These are phyloP conservation scores for Taiwanofungus camphoratus DNA, from an alignment of 1,284 basidiomycete species.

Conservation along the genomic window DNA sequence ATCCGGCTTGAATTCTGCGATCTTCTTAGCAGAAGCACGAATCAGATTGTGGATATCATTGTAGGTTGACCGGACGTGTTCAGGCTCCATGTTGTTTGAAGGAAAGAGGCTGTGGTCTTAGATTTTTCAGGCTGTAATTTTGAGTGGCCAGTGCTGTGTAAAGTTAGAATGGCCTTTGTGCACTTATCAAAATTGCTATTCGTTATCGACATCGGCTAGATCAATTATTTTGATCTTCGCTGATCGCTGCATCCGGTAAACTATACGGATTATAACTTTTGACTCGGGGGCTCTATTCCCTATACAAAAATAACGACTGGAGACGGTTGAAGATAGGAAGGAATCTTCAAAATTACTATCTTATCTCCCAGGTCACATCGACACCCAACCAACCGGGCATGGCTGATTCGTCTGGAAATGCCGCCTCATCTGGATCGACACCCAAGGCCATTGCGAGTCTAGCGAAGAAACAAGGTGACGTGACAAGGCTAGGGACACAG, in stretches of 20 bases:
- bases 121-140: too few species aligned
- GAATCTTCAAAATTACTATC: slow-evolving; percentile 1
- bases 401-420: slow-evolving; percentile 22
- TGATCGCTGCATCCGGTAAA: too few species aligned
- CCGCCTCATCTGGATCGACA: slow-evolving; percentile 18
- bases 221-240: too few species aligned
- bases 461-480: slow-evolving; percentile 64
- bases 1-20: slow-evolving; percentile 71
- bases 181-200: too few species aligned
- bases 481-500: slow-evolving; percentile 63
- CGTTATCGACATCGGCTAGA: too few species aligned
- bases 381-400: slow-evolving; percentile 10
- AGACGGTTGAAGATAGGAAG: neutral
- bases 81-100: slow-evolving; percentile 25
- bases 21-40: slow-evolving; percentile 50
- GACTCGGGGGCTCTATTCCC: too few species aligned
- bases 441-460: slow-evolving; percentile 65
- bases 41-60: slow-evolving; percentile 84
- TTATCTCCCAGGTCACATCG: slow-evolving; percentile 1
- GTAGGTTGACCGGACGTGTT: slow-evolving; percentile 71
- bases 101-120: neutral
- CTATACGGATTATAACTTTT: too few species aligned
- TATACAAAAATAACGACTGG: neutral
- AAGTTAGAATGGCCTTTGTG: neutral
- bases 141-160: too few species aligned